Conservation (phyloP, 1,139 yeast species). For the Pichia sorboxylosa region DNA sequence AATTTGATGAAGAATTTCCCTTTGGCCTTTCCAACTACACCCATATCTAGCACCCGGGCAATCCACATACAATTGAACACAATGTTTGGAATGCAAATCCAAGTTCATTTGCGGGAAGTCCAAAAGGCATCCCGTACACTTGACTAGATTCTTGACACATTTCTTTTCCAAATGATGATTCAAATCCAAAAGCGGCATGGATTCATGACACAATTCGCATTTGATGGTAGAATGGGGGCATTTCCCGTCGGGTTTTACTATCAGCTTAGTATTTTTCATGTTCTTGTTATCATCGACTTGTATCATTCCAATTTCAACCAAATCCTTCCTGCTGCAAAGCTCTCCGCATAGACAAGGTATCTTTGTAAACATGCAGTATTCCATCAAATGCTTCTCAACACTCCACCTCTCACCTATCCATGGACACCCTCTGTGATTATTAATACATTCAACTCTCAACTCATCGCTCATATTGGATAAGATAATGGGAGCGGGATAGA, state of each 20-base stretch:
- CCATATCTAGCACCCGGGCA: constrained; percentile 29
- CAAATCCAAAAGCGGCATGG: constrained; percentile 26
- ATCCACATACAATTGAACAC: constrained; percentile 24
- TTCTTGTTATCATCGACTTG: background rate
- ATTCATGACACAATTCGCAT: constrained; percentile 32
- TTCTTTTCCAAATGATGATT: constrained; percentile 28
- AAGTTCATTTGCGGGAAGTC: constrained; percentile 21
- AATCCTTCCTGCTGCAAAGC: constrained; percentile 13
- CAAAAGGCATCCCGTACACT: constrained; percentile 25
- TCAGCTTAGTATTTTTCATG: background rate
- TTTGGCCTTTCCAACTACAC: constrained; percentile 30
- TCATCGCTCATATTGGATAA: constrained; percentile 54
- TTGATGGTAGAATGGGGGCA: constrained; percentile 30
- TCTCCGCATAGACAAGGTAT: constrained; percentile 29
- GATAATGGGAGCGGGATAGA: constrained; percentile 52
- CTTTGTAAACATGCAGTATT: constrained; percentile 41
- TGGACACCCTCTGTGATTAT: constrained; percentile 41
- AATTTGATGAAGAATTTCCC: constrained; percentile 20
- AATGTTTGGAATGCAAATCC: constrained; percentile 23
- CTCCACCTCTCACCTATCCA: constrained; percentile 55
- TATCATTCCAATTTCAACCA: constrained; percentile 3
- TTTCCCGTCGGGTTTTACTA: background rate
- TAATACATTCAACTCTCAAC: constrained; percentile 44
- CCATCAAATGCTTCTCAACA: constrained; percentile 37
- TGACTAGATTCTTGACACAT: constrained; percentile 30